A percentile compares a stretch with the other conserved stretches of the same genome.
Conservation (phyloP, 2,329 filamentous ascomycete genomes). For the Fusarium pseudoanthophilum region DNA sequence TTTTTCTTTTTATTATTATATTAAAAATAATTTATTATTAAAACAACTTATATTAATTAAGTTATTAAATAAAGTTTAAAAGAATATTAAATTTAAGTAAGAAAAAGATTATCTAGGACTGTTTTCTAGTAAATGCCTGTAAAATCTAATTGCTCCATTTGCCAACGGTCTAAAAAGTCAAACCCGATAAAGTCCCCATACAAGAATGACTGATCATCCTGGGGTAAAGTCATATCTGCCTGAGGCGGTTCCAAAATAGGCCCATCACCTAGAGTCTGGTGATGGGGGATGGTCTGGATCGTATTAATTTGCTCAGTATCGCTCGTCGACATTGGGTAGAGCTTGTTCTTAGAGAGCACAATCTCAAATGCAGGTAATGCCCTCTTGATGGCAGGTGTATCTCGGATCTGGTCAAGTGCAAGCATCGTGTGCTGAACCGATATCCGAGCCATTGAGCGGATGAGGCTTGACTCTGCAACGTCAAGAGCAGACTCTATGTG, state of each 20-base stretch:
- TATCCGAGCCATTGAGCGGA: slow-evolving; percentile 10
- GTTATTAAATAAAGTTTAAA: too few relatives aligned
- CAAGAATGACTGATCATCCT: not conserved
- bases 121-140: not conserved
- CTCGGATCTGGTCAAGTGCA: not conserved
- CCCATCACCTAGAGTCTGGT: fast-evolving
- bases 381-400: slow-evolving; percentile 9
- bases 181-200: not conserved
- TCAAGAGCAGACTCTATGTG: slow-evolving; percentile 14
- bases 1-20: too few relatives aligned
- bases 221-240: fast-evolving
- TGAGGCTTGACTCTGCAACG: not conserved
- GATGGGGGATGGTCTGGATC: not conserved
- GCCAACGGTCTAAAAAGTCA: slow-evolving; percentile 19
- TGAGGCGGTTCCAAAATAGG: not conserved
- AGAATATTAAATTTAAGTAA: not conserved
- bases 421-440: slow-evolving; percentile 13
- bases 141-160: slow-evolving; percentile 25
- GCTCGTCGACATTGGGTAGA: not conserved
- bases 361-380: slow-evolving; percentile 13
- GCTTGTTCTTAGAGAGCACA: slow-evolving; percentile 12
- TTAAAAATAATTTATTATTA: too few relatives aligned
- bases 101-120: not conserved
- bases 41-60: too few relatives aligned
- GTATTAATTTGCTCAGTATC: fast-evolving